Evolutionary conservation across 306 rosid species (phyloP).

Genomic region (Neltuma alba): DNA sequence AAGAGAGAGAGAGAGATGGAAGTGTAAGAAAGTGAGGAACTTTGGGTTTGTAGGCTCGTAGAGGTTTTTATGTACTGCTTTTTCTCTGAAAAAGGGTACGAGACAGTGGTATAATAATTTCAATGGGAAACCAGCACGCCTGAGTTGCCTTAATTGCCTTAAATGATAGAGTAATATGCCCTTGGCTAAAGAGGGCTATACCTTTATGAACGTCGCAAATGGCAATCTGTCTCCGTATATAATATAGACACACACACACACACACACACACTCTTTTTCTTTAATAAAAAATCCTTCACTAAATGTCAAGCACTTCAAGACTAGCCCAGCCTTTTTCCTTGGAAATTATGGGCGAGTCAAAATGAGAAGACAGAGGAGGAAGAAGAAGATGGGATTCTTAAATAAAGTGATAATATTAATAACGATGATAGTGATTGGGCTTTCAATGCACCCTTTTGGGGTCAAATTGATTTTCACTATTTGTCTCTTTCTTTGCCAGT

Average conservation of each 20-base stretch:
- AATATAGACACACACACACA: too few relatives aligned
- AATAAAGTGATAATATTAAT: constrained; percentile 22
- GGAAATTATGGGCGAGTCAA: constrained; percentile 47
- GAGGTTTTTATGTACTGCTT: constrained; percentile 51
- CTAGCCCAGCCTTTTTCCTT: constrained; percentile 31
- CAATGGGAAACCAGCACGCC: constrained; percentile 22
- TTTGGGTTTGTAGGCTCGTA: constrained; percentile 46
- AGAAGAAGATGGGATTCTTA: neutral
- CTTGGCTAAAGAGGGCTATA: constrained; percentile 35
- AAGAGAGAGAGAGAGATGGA: neutral
- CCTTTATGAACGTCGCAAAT: constrained; percentile 46
- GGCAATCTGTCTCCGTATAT: constrained; percentile 10
- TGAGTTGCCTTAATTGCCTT: constrained; percentile 51
- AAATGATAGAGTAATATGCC: constrained; percentile 40
- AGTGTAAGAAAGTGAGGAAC: neutral
- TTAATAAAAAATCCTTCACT: constrained; percentile 32
- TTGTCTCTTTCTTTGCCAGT: constrained; percentile 40
- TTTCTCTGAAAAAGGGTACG: constrained; percentile 20
- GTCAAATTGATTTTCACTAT: constrained; percentile 47
- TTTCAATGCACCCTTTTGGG: constrained; percentile 10
- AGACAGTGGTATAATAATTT: constrained; percentile 35
- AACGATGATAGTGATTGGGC: constrained; percentile 37
- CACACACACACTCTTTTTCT: too few relatives aligned
- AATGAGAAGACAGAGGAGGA: neutral
- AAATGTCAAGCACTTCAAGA: constrained; percentile 41